Conservation (phyloP, 83 land plant genomes). For the Picea engelmannii region DNA sequence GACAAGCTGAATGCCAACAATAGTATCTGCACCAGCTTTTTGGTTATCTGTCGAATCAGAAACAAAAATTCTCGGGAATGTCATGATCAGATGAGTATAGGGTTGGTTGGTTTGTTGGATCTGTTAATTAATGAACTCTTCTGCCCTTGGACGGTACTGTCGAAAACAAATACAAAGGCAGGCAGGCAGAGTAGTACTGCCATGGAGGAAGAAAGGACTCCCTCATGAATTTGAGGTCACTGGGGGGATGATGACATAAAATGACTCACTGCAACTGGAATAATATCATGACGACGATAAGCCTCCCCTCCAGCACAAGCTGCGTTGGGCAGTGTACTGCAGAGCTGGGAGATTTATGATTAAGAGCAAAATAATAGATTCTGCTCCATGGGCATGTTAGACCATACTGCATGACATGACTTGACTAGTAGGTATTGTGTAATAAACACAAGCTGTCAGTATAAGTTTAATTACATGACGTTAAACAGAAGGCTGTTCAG, state of each 20-base stretch:
- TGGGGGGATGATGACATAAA: too few relatives aligned
- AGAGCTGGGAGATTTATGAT: too few relatives aligned
- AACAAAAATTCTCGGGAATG: not conserved
- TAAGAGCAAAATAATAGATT: not conserved
- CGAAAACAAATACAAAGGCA: not conserved
- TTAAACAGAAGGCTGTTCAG: constrained; percentile 4
- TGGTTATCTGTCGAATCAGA: not conserved
- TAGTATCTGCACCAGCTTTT: not conserved
- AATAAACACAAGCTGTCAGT: too few relatives aligned
- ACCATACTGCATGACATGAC: not conserved
- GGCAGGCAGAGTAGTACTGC: not conserved
- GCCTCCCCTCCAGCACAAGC: not conserved
- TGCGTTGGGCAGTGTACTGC: not conserved
- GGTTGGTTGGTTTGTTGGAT: not conserved
- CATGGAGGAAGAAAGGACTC: too few relatives aligned
- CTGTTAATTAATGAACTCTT: not conserved
- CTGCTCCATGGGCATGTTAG: constrained; percentile 3
- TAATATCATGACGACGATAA: too few relatives aligned
- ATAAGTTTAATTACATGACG: not conserved
- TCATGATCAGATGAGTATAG: too few relatives aligned
- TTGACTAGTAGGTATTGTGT: too few relatives aligned
- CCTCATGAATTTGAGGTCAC: too few relatives aligned
- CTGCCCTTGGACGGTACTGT: constrained; percentile 1
- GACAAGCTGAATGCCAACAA: not conserved
- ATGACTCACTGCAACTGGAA: too few relatives aligned